Evolutionary conservation across 352 stramenopile genomes (phyloP), one percentile per base, ranked within the genome.

Genomic region (Phytophthora podocarpi): DNA sequence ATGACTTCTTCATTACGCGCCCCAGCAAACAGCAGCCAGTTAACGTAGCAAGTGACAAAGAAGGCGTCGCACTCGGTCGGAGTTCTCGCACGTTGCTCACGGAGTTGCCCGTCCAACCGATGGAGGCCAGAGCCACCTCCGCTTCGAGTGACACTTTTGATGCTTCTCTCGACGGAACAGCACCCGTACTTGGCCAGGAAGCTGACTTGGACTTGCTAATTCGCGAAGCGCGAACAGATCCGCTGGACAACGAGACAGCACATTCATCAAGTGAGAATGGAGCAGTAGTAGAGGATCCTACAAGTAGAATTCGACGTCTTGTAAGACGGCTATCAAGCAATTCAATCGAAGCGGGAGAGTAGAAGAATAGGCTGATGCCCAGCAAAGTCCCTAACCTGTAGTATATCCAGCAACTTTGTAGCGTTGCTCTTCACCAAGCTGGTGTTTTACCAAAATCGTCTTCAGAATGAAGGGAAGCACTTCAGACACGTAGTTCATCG

Each of bases 401-500:
- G n/a, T n/a, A n/a, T n/a, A n/a, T n/a, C n/a, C n/a, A n/a, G n/a
- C n/a, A n/a, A n/a, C n/a, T n/a, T n/a, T n/a, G n/a, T n/a, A n/a
- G n/a, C n/a, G n/a, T n/a, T n/a, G n/a, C n/a, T n/a, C n/a, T n/a
- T n/a, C n/a, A n/a, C n/a, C n/a, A n/a, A n/a, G n/a, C n/a, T n/a
- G n/a, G n/a, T n/a, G n/a, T n/a, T n/a, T n/a, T n/a, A n/a, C n/a
- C n/a, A n/a, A n/a, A n/a, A n/a, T n/a, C n/a, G n/a, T n/a, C 31
- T 10, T 36, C 8, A 36, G 12, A 36, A 36, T n/a, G 6, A 36
- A 12, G 3, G 11, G 7, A 34, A 48, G 40, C 16, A 16, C 13
- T 30, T 30, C 20, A n/a, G 21, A 24, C 31, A 16, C 76, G 62
- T 39, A 90, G 42, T 20, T 91, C 82, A 26, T 67, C 65, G 7